phyloP scores from a whole-genome alignment of 768 basidiomycete genomes.

The Austroboletus eburneus region DNA sequence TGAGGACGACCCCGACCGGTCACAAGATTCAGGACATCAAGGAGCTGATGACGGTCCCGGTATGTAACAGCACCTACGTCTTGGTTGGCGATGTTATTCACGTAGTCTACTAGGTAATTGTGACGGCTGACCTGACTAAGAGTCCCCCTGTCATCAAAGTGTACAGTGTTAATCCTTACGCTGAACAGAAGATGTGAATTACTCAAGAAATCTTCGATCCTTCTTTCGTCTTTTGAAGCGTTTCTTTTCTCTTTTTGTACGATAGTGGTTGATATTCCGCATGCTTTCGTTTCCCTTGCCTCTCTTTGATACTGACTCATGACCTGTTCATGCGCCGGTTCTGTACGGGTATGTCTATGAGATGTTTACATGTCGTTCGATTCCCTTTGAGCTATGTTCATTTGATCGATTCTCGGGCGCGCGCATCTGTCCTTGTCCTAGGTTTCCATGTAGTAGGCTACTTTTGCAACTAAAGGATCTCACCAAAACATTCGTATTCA shows the following conservation, averaged over 20 bases:
- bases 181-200: constrained; percentile 41
- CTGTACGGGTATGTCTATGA: constrained; percentile 29
- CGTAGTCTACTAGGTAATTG: constrained; percentile 63
- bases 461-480: constrained; percentile 12
- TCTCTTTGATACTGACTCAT: constrained; percentile 29
- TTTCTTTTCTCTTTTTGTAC: constrained; percentile 31
- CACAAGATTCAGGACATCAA: constrained; percentile 95
- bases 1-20: constrained; percentile 66
- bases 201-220: constrained; percentile 1
- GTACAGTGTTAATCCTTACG: constrained; percentile 92
- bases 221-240: constrained; percentile 3
- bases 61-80: constrained; percentile 38
- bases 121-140: constrained; percentile 93
- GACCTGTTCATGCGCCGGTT: constrained; percentile 25
- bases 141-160: constrained; percentile 97
- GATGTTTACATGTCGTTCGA: constrained; percentile 20
- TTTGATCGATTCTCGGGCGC: constrained; percentile 11
- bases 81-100: constrained; percentile 2
- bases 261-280: constrained; percentile 26
- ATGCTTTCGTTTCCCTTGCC: constrained; percentile 30
- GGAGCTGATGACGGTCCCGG: constrained; percentile 91
- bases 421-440: constrained; percentile 18
- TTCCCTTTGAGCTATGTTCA: constrained; percentile 15
- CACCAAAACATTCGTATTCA: neutral
- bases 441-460: constrained; percentile 22